phyloP scores from a whole-genome alignment of 495 filamentous ascomycete species.

The Lophiostoma macrostomum region DNA sequence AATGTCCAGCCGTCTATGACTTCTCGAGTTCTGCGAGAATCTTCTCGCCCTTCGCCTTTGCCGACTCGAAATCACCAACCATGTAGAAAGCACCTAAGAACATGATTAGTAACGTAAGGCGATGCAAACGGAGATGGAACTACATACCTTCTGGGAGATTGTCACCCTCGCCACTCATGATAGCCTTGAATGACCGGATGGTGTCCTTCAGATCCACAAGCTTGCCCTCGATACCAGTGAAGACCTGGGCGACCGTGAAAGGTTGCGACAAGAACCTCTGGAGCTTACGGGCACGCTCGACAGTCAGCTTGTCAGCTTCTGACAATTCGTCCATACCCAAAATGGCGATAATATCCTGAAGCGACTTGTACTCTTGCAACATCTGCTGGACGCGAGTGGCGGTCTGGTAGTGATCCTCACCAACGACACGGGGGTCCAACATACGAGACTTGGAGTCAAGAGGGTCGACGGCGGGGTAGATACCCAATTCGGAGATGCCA shows the following conservation, averaged over 20 bases:
- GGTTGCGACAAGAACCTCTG: conserved; percentile 99
- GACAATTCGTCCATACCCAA: conserved; percentile 99
- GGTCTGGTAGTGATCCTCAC: conserved; percentile 94
- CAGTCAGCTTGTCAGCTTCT: conserved; percentile 97
- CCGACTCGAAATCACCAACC: conserved; percentile 94
- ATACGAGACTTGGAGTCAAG: conserved; percentile 99
- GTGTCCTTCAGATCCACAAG: conserved; percentile 98
- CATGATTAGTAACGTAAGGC: conserved; percentile 13
- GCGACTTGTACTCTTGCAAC: conserved; percentile 99
- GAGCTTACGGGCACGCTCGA: conserved; percentile 99
- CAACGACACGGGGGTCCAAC: conserved; percentile 97
- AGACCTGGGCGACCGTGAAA: conserved; percentile 97
- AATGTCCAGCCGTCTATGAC: conserved; percentile 37
- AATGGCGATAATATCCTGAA: conserved; percentile 99
- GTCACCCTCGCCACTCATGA: conserved; percentile 92
- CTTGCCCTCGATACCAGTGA: conserved; percentile 96
- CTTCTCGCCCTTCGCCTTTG: conserved; percentile 97
- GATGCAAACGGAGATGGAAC: not conserved
- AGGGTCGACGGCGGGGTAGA: conserved; percentile 99
- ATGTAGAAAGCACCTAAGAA: conserved; percentile 80
- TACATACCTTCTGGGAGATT: conserved; percentile 80
- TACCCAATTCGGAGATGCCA: conserved; percentile 99
- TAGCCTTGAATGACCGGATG: conserved; percentile 94
- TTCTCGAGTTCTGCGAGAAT: conserved; percentile 92
- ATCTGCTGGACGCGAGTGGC: conserved; percentile 96